Evolutionary conservation across 768 basidiomycete species (phyloP), one percentile per base, ranked within the genome.

Genomic region (Naematelia aurantialba): DNA sequence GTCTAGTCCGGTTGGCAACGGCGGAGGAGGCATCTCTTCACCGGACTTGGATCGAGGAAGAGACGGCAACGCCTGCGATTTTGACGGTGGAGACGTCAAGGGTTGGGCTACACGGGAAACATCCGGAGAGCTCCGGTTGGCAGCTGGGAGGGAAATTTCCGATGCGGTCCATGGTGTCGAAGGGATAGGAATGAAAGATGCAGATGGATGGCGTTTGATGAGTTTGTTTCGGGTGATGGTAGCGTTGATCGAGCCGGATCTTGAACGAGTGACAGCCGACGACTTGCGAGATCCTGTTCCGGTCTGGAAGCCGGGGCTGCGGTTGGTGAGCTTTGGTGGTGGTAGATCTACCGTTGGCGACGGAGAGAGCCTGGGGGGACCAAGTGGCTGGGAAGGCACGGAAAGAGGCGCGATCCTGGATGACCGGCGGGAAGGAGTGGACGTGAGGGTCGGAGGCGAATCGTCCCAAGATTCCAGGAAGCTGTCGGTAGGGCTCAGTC

Each of bases 1-100:
- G 39, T 25, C 49, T 24, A 45, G 29, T 14, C 22, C 44, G 17
- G 39, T 44, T 27, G 70, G 70, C 8, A 67, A 14, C 5, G 70
- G 63, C 14, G 70, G 70, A 31, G 70, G 70, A 31, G 70, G 70
- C 70, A 72, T 72, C 13, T 59, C 59, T 45, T 72, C 70, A 3
- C 65, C 62, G 22, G 68, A 70, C n/a, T 59, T 65, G 29, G 63
- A 62, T 55, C 65, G 27, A 12, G 65, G 61, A 5, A 63, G 26
- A 4, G 58, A 49, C 4, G 45, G 52, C 5, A 58, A 49, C 19
- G 48, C 11, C 4, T 57, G 45, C 17, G 26, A 24, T 5, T 46
- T 19, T 17, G 45, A 24, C 1, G 50, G 19, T 5, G 52, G 39
- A 4, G 62, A 45, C 22, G 44, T n/a, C n/a, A n/a, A n/a, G n/a